These are phyloP conservation scores for Clausena lansium DNA, from an alignment of 345 rosid species.

Conservation along the genomic window DNA sequence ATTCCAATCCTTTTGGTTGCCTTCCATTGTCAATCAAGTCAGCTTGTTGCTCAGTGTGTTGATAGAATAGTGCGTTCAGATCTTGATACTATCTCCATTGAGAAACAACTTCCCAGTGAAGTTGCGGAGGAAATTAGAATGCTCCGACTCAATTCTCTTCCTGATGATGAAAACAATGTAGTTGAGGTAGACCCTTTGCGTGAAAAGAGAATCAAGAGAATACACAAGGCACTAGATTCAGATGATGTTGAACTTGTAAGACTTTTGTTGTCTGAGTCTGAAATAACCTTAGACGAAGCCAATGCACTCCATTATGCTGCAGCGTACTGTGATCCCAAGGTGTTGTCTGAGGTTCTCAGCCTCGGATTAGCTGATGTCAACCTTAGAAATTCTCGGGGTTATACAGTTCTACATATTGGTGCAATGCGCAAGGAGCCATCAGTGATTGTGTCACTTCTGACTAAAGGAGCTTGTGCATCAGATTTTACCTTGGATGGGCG, in stretches of 20 bases:
- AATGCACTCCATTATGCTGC: constrained; percentile 85
- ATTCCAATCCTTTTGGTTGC: constrained; percentile 81
- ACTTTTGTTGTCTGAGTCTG: constrained; percentile 81
- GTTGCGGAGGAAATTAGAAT: constrained; percentile 51
- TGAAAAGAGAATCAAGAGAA: constrained; percentile 67
- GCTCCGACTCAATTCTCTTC: constrained; percentile 43
- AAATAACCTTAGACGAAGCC: constrained; percentile 72
- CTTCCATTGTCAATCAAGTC: constrained; percentile 69
- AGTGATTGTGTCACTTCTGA: constrained; percentile 61
- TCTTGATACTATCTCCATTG: constrained; percentile 63
- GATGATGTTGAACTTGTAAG: constrained; percentile 92
- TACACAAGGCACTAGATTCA: constrained; percentile 87
- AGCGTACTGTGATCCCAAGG: constrained; percentile 92
- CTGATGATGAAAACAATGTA: constrained; percentile 34
- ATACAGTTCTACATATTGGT: constrained; percentile 83
- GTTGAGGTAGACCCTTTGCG: constrained; percentile 37
- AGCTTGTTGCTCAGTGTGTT: constrained; percentile 67
- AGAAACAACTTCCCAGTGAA: constrained; percentile 81
- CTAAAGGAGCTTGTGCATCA: constrained; percentile 70
- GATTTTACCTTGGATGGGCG: constrained; percentile 72
- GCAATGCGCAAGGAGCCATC: constrained; percentile 87
- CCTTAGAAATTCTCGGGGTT: constrained; percentile 68
- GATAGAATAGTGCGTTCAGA: constrained; percentile 86
- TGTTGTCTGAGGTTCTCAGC: constrained; percentile 71
- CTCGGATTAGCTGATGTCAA: constrained; percentile 72